Evolutionary conservation across 306 rosid species (phyloP).

Genomic region (Potentilla sterilis): DNA sequence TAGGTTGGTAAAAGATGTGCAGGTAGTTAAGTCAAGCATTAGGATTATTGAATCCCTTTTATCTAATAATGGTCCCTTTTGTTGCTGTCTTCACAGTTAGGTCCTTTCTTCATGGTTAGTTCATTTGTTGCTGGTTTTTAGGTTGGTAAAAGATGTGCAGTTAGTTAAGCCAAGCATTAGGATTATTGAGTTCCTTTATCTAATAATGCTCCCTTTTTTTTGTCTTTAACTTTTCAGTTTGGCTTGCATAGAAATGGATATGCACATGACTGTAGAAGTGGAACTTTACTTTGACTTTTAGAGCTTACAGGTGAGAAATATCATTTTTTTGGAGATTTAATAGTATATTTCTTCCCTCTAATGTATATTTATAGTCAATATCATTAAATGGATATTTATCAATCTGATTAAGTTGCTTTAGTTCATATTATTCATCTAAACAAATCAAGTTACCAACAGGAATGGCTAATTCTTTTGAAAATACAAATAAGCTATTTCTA

Average conservation of each 20-base stretch:
- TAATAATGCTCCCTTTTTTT: background rate
- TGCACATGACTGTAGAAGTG: background rate
- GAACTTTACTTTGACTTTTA: background rate
- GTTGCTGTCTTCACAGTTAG: too few species aligned
- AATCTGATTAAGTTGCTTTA: background rate
- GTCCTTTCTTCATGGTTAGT: background rate
- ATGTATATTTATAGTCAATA: background rate
- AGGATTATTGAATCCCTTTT: conserved; percentile 1
- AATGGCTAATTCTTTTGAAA: background rate
- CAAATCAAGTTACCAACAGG: background rate
- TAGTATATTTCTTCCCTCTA: background rate
- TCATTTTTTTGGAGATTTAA: background rate
- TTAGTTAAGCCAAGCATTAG: background rate
- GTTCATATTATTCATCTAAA: background rate
- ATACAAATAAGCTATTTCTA: background rate
- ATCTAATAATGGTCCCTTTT: background rate
- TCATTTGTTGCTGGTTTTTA: background rate
- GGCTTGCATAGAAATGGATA: background rate
- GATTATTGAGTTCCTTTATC: background rate
- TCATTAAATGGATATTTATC: background rate
- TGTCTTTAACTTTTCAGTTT: background rate
- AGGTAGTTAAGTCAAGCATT: background rate
- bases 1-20: background rate
- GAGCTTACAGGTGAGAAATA: background rate
- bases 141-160: background rate